phyloP scores from a whole-genome alignment of 1,139 yeast genomes.

The Geotrichum restrictum region DNA sequence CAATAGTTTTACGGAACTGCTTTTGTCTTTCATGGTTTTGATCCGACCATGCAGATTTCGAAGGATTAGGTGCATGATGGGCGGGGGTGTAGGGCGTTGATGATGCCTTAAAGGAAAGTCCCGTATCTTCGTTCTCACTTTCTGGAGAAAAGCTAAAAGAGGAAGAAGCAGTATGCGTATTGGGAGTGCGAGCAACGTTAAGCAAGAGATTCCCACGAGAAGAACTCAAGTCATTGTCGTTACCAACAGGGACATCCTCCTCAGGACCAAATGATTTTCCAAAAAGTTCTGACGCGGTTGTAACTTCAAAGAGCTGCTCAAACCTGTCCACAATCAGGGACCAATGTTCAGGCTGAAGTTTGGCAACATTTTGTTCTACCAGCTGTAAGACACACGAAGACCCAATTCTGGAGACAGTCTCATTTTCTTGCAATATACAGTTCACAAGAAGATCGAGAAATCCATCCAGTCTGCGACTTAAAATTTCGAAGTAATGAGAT shows the following conservation, averaged over 20 bases:
- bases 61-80: constrained; percentile 10
- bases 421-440: constrained; percentile 95
- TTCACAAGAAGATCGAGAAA: constrained; percentile 72
- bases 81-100: background rate
- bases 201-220: too few relatives aligned
- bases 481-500: constrained; percentile 70
- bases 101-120: background rate
- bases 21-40: constrained; percentile 18
- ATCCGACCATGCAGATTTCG: constrained; percentile 11
- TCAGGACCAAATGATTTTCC: constrained; percentile 22
- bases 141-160: background rate
- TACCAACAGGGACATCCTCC: too few relatives aligned
- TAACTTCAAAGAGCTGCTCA: constrained; percentile 64
- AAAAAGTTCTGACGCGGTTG: constrained; percentile 84
- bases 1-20: constrained; percentile 73
- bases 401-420: constrained; percentile 92
- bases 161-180: background rate
- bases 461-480: constrained; percentile 70
- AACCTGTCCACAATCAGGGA: constrained; percentile 60
- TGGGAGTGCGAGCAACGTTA: background rate
- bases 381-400: constrained; percentile 80
- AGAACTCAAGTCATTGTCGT: too few relatives aligned
- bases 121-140: background rate
- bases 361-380: constrained; percentile 66
- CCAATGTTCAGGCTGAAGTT: constrained; percentile 71